Percentiles rank a stretch among this genome's conserved stretches.
These are phyloP conservation scores for Barnettozyma botsteinii DNA, from an alignment of 805 yeast genomes.

Conservation along the genomic window DNA sequence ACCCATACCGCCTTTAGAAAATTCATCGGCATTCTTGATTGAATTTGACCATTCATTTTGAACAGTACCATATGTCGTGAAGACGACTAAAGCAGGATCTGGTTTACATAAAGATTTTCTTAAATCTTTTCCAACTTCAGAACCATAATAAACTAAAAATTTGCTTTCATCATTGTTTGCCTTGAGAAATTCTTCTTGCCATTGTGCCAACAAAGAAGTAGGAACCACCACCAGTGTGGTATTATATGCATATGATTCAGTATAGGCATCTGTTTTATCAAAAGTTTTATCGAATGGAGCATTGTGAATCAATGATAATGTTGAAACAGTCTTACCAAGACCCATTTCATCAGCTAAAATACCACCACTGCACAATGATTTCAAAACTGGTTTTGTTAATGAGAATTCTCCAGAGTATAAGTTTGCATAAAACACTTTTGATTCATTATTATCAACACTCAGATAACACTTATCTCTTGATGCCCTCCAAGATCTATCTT, in stretches of 20 bases:
- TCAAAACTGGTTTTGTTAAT: slow-evolving; percentile 57
- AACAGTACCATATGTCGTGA: slow-evolving; percentile 87
- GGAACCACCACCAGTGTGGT: slow-evolving; percentile 84
- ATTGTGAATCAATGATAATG: slow-evolving; percentile 65
- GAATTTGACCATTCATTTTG: slow-evolving; percentile 64
- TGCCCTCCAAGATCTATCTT: slow-evolving; percentile 34
- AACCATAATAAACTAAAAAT: slow-evolving; percentile 73
- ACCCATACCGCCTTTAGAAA: slow-evolving; percentile 33
- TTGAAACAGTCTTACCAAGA: slow-evolving; percentile 85
- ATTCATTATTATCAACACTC: slow-evolving; percentile 11
- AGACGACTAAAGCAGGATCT: slow-evolving; percentile 57
- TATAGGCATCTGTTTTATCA: not conserved
- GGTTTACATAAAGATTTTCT: slow-evolving; percentile 35
- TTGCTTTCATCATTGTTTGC: slow-evolving; percentile 41
- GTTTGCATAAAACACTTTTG: slow-evolving; percentile 59
- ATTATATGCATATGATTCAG: slow-evolving; percentile 47
- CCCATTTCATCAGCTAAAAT: slow-evolving; percentile 97
- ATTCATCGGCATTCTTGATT: slow-evolving; percentile 16
- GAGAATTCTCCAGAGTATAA: slow-evolving; percentile 77
- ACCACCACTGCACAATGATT: slow-evolving; percentile 67
- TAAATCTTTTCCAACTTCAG: slow-evolving; percentile 45
- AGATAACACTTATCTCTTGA: slow-evolving; percentile 22
- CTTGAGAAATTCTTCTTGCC: slow-evolving; percentile 76
- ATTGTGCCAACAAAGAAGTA: slow-evolving; percentile 84
- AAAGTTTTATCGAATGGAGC: slow-evolving; percentile 45